phyloP scores from a whole-genome alignment of 1,284 basidiomycete species.

The Cystobasidiaceae sp. region DNA sequence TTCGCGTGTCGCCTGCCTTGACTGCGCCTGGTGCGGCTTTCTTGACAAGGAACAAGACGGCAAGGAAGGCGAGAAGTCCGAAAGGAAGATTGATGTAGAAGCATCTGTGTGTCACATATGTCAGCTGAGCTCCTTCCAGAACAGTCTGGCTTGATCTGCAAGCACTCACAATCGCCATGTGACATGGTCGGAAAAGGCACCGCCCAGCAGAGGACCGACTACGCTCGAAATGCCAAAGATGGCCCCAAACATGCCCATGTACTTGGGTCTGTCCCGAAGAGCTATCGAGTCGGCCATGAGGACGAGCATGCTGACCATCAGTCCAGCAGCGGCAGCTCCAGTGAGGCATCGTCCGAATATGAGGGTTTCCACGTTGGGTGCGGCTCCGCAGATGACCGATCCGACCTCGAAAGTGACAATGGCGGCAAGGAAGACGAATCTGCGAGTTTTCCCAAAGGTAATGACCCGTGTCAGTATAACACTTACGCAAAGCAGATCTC shows the following conservation, averaged over 20 bases:
- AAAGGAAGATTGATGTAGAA: slow-evolving; percentile 53
- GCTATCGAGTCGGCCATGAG: slow-evolving; percentile 49
- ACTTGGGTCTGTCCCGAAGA: slow-evolving; percentile 49
- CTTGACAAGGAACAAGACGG: slow-evolving; percentile 33
- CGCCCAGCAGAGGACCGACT: slow-evolving; percentile 48
- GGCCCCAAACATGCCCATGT: slow-evolving; percentile 47
- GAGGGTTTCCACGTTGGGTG: slow-evolving; percentile 50
- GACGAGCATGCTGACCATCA: slow-evolving; percentile 51
- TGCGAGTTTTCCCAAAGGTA: no score
- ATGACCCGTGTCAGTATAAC: no score
- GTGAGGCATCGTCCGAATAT: slow-evolving; percentile 54
- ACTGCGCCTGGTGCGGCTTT: slow-evolving; percentile 27
- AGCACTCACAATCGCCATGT: slow-evolving; percentile 49
- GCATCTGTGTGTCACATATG: slow-evolving; percentile 34
- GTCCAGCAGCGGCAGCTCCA: slow-evolving; percentile 53
- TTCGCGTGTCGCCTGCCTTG: slow-evolving; percentile 9
- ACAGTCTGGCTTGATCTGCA: slow-evolving; percentile 6
- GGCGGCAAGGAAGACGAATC: slow-evolving; percentile 49
- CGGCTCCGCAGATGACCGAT: slow-evolving; percentile 53
- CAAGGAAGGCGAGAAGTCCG: slow-evolving; percentile 32
- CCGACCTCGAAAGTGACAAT: slow-evolving; percentile 54
- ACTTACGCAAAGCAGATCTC: background rate
- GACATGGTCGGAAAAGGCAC: slow-evolving; percentile 51
- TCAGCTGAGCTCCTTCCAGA: background rate
- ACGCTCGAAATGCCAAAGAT: slow-evolving; percentile 49